Evolutionary conservation across 2,329 filamentous ascomycete species (phyloP), one percentile per base, ranked within the genome.

Genomic region (Mollisia scopiformis): DNA sequence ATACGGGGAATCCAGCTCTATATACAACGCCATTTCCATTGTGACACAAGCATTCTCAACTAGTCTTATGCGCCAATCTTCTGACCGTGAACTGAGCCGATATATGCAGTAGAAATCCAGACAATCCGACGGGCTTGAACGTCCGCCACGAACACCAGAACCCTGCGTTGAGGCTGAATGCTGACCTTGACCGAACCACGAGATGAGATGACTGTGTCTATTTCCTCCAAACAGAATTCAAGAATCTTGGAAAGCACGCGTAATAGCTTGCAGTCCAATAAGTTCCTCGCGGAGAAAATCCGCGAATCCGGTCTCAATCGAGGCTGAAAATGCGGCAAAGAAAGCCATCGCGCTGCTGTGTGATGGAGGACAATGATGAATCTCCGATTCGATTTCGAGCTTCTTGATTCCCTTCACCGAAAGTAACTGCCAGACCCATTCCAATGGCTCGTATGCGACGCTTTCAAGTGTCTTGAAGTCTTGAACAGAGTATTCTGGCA

Each of bases 251-350:
- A n/a, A n/a, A n/a, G 21, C 52, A 11, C 58, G 53, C 23, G 28
- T 41, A 16, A 37, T 35, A 10, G 30, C 41, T 62, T 27, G 60
- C n/a, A 28, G n/a, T 35, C 41, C 46, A 21, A 61, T 58, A 35
- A 70, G 52, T 41, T 74, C 72, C 2, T 67, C 69, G 57, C 70
- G 73, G 62, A 87, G 69, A 71, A 81, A 88, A 60, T 84, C 81
- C 39, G 77, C 75, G 71, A 88, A 81, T 2, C 81, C 81, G 6
- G 73, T 79, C 63, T 86, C 82, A 19, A 88, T 81, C 57, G 84
- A 87, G 33, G 79, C 80, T 30, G 84, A 87, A 64, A 88, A 84
- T 25, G 84, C 80, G 2, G 85, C 81, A 69, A 83, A 87, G 62
- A 85, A 79, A 3, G 82, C 78, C 80, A 86, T 83, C 47, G 79